Conservation (phyloP, 768 basidiomycete species). For the Phanerochaete sordida region DNA sequence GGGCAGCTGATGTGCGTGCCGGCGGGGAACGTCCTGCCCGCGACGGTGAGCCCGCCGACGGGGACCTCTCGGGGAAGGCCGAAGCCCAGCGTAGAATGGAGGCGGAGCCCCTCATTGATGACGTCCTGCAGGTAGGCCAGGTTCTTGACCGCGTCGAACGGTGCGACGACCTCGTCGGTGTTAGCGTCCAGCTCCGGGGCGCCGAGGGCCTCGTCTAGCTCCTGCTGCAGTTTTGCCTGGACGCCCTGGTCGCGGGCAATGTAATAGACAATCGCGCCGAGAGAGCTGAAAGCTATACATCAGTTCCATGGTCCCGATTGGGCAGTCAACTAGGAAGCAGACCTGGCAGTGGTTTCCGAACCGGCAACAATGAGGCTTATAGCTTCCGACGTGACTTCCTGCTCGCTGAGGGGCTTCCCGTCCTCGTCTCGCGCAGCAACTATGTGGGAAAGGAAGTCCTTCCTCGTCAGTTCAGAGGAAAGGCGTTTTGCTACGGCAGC, state of each 20-base stretch:
- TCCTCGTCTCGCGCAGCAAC: conserved; percentile 12
- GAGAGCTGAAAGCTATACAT: conserved; percentile 1
- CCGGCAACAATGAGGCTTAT: conserved; percentile 13
- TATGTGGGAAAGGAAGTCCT: conserved; percentile 12
- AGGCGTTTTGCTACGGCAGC: conserved; percentile 13
- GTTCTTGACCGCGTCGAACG: conserved; percentile 15
- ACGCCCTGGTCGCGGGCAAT: conserved; percentile 1
- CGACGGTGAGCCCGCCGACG: conserved; percentile 18
- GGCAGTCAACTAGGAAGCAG: background rate
- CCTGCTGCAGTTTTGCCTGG: conserved; percentile 9
- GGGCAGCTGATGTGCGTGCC: conserved; percentile 26
- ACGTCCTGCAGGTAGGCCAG: conserved; percentile 26
- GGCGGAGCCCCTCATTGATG: conserved; percentile 29
- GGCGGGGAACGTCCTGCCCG: conserved; percentile 17
- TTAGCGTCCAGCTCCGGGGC: background rate
- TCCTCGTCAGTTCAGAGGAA: background rate
- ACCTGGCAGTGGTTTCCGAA: conserved; percentile 16
- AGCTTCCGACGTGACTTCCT: conserved; percentile 13
- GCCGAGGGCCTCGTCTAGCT: conserved; percentile 10
- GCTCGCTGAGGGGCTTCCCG: conserved; percentile 8
- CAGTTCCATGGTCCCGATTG: background rate
- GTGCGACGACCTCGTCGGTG: background rate
- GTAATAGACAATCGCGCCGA: conserved; percentile 2
- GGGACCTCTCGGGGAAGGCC: conserved; percentile 28
- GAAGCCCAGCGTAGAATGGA: conserved; percentile 27